Evolutionary conservation across 2,329 filamentous ascomycete genomes (phyloP).

Genomic region (Curvularia lunata): DNA sequence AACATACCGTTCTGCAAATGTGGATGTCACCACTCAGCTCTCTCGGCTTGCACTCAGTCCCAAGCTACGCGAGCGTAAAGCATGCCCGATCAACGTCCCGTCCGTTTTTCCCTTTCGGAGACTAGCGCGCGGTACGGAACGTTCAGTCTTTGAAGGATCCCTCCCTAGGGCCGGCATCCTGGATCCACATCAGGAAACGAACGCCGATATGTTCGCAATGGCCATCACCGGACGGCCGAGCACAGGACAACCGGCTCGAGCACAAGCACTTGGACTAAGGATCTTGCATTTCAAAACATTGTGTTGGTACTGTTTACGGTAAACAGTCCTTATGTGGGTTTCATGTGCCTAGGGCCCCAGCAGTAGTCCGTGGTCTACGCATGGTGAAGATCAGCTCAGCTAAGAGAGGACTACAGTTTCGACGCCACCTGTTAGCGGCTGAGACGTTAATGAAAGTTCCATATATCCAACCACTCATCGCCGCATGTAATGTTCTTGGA

Average conservation of each 20-base stretch:
- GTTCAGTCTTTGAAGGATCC: conserved; percentile 2
- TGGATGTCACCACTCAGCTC: not conserved
- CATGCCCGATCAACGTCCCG: too few relatives aligned
- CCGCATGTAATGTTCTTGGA: not conserved
- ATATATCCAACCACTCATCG: not conserved
- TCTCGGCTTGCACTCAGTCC: not conserved
- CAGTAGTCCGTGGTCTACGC: not conserved
- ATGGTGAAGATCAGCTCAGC: not conserved
- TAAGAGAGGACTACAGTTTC: not conserved
- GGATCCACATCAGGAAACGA: not conserved
- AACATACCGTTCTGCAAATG: not conserved
- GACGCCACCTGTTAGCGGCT: not conserved
- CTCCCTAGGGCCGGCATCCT: not conserved
- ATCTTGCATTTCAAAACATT: not conserved
- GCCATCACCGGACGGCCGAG: not conserved
- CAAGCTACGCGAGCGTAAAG: not conserved
- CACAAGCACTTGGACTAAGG: not conserved
- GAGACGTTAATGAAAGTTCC: not conserved
- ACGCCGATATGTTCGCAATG: not conserved
- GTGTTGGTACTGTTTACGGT: not conserved
- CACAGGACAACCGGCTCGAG: not conserved
- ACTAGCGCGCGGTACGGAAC: conserved; percentile 8
- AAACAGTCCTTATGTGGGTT: not conserved
- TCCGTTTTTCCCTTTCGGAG: not conserved
- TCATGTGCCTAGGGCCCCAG: not conserved